Evolutionary conservation across 2,329 filamentous ascomycete species (phyloP).

Genomic region (Arthrobotrys sinensis): DNA sequence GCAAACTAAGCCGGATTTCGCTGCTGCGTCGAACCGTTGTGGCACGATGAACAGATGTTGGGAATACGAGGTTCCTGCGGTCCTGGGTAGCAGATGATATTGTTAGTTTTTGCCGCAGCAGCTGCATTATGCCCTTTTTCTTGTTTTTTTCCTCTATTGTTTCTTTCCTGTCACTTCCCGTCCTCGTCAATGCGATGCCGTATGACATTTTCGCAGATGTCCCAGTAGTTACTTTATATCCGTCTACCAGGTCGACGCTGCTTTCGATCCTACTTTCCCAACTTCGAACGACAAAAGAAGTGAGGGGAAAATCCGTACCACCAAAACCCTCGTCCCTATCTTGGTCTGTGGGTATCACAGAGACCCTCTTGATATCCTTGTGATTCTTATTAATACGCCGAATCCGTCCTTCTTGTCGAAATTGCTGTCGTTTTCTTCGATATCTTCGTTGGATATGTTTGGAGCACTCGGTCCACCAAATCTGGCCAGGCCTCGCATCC

Average conservation of each 20-base stretch:
- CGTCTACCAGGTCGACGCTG: constrained; percentile 9
- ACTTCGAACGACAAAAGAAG: neutral
- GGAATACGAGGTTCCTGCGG: constrained; percentile 22
- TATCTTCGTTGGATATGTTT: constrained; percentile 35
- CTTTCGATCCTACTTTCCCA: neutral
- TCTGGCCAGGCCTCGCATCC: constrained; percentile 46
- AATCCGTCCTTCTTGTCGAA: constrained; percentile 38
- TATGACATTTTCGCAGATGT: constrained; percentile 23
- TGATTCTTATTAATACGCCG: constrained; percentile 38
- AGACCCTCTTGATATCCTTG: constrained; percentile 24
- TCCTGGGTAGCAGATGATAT: neutral
- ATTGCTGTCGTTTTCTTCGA: constrained; percentile 36
- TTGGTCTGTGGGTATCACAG: constrained; percentile 38
- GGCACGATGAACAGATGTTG: constrained; percentile 29
- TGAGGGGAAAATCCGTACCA: constrained; percentile 30
- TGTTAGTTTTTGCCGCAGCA: constrained; percentile 24
- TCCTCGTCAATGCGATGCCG: constrained; percentile 40
- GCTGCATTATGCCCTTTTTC: constrained; percentile 20
- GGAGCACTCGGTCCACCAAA: constrained; percentile 52
- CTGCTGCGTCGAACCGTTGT: constrained; percentile 42
- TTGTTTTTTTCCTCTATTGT: neutral
- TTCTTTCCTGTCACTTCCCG: constrained; percentile 30
- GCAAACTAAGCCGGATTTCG: constrained; percentile 45
- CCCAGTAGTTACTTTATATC: constrained; percentile 9
- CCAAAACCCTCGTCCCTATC: constrained; percentile 20